These are phyloP conservation scores for Colletotrichum karsti DNA, from an alignment of 2,329 filamentous ascomycete genomes.

Conservation along the genomic window DNA sequence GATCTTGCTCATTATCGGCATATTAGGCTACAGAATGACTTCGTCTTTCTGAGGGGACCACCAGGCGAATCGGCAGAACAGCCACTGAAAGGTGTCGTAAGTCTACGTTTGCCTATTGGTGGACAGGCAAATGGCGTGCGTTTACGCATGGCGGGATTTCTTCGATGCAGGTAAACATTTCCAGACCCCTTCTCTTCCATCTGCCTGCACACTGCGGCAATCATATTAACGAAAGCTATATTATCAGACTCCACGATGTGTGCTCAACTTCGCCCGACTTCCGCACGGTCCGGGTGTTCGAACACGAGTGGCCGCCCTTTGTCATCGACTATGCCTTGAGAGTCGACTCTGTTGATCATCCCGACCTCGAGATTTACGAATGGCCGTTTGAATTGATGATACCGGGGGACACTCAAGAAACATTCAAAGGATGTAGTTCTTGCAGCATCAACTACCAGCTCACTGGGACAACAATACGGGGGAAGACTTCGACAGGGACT, in stretches of 20 bases:
- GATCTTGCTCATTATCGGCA: background rate
- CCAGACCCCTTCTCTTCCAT: no score
- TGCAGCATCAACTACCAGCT: conserved; percentile 21
- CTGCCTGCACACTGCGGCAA: no score
- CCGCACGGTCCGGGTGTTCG: background rate
- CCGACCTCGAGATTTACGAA: background rate
- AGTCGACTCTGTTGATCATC: no score
- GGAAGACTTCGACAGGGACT: background rate
- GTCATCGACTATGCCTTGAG: background rate
- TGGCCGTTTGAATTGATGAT: conserved; percentile 13
- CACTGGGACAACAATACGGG: conserved; percentile 2
- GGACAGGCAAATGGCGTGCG: background rate
- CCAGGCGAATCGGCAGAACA: background rate
- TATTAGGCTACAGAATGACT: background rate
- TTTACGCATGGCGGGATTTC: background rate
- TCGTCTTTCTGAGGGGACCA: background rate
- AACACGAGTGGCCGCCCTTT: conserved; percentile 8
- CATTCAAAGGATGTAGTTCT: background rate
- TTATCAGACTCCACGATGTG: background rate
- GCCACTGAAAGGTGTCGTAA: background rate
- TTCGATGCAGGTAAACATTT: background rate
- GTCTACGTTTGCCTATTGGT: background rate
- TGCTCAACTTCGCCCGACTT: background rate
- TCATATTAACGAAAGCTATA: no score
- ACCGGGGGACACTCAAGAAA: background rate